Conservation (phyloP, 192 early-diverging fungal genomes). For the Entomortierella lignicola region DNA sequence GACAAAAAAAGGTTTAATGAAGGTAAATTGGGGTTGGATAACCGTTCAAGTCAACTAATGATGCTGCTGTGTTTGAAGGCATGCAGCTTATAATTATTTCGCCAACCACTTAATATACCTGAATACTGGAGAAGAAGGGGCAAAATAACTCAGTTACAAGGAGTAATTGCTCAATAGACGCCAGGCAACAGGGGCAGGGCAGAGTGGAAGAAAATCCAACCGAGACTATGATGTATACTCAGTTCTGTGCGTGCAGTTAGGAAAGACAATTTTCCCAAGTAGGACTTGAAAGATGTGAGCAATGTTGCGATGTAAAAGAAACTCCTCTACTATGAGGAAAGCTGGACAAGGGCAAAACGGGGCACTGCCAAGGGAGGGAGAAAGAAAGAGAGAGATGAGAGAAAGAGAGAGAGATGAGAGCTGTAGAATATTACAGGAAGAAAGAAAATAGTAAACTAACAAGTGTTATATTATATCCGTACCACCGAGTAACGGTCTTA, state of each 20-base stretch:
- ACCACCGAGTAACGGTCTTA: not conserved
- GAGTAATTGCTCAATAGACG: slow-evolving; percentile 1
- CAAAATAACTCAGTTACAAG: slow-evolving; percentile 7
- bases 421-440: not conserved
- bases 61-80: too few species aligned
- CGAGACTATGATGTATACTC: not conserved
- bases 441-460: not conserved
- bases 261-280: not conserved
- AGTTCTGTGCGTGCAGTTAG: not conserved
- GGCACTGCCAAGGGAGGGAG: not conserved
- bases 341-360: not conserved
- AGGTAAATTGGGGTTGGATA: too few species aligned
- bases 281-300: not conserved
- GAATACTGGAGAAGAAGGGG: not conserved
- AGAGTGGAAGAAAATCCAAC: slow-evolving; percentile 2
- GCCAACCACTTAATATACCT: not conserved
- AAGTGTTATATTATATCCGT: not conserved
- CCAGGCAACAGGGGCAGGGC: slow-evolving; percentile 4
- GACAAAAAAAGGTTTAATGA: too few species aligned
- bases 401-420: not conserved
- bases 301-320: not conserved
- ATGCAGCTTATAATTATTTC: too few species aligned
- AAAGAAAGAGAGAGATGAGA: not conserved
- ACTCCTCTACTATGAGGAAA: not conserved
- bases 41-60: too few species aligned